Base-by-base conservation (phyloP, 179 eudicot genomes). In the Amaranthus tricolor region DNA sequence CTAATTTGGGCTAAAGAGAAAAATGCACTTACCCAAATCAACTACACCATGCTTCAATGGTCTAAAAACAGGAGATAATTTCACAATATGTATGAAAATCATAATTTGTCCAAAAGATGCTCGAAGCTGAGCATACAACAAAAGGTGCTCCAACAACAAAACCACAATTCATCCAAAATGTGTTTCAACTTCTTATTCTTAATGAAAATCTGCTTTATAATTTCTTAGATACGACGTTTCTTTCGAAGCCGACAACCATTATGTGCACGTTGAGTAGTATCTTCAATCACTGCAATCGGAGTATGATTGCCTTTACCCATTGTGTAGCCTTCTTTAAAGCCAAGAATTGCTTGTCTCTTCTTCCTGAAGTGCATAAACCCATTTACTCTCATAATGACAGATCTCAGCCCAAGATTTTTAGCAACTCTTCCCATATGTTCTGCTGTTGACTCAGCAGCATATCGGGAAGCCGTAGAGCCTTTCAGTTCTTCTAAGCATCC, bases 181-280 rank as follows among this genome's bases (percentile, higher is more conserved):
- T 20, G 5, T 68, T 21, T 40, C 49, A 44, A 48, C 20, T 50
- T 49, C 5, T 66, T n/a, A 7, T 10, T 19, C 0, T 40, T 17
- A 8, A 66, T 16, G n/a, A 12, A 17, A 24, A 53, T 31, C 48
- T 0, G 40, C 19, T 60, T 16, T 9, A 55, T 12, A 75, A 57
- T 31, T 2, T 45, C 50, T 81, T 57, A 90, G 4, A 82, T 62
- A 24, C 96, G 86, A 20, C 96, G 90, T 69, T 82, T 71, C 87
- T 94, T 94, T 31, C 73, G 89, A 68, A 81, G 90, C 7, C 98
- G 82, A 78, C 98, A 94, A 16, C 98, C 98, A 76, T 92, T 94
- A 72, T 94, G 98, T 40, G 98, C 85, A n/a, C 77, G 82, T 21
- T 95, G 82, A 63, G 98, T 94, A 17, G 94, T 89, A 78, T 94